phyloP scores from a whole-genome alignment of 116 monocot genomes.

The Iris pallida region DNA sequence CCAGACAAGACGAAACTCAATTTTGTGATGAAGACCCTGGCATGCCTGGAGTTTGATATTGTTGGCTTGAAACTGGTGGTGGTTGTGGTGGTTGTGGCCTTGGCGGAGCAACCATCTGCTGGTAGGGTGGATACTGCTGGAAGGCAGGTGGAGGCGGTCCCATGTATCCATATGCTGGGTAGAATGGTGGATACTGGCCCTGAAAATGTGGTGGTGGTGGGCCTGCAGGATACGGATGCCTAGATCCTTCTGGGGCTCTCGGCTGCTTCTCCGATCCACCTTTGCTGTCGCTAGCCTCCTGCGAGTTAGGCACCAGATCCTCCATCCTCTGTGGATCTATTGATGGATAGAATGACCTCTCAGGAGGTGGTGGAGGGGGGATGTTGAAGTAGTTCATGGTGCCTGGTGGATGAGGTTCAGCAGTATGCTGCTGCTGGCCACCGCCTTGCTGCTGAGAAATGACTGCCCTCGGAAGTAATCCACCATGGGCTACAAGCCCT shows the following conservation, averaged over 20 bases:
- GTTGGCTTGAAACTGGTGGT: constrained; percentile 16
- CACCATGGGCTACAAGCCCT: constrained; percentile 55
- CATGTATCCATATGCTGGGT: constrained; percentile 78
- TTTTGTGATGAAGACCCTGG: constrained; percentile 15
- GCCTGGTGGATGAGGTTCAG: constrained; percentile 46
- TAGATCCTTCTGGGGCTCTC: constrained; percentile 23
- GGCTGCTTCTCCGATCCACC: constrained; percentile 27
- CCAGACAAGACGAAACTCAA: constrained; percentile 7
- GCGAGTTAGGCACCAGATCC: constrained; percentile 47
- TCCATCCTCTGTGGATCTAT: constrained; percentile 99
- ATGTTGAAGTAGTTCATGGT: constrained; percentile 73
- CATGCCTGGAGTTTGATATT: not conserved
- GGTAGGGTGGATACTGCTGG: constrained; percentile 53
- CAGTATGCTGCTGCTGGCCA: constrained; percentile 2
- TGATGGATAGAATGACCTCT: constrained; percentile 72
- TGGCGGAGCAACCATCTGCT: constrained; percentile 35
- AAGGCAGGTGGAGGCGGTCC: constrained; percentile 43
- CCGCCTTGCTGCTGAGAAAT: constrained; percentile 70
- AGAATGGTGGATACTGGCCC: constrained; percentile 56
- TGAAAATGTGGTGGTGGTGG: constrained; percentile 31
- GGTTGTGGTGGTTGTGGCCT: constrained; percentile 38
- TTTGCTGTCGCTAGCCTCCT: constrained; percentile 50
- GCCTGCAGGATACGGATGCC: constrained; percentile 22
- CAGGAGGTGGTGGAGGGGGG: constrained; percentile 48
- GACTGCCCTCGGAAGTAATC: constrained; percentile 82